A percentile compares a stretch with the other conserved stretches of the same genome.
Evolutionary conservation across 768 basidiomycete species (phyloP).

Genomic region (Piloderma croceum): DNA sequence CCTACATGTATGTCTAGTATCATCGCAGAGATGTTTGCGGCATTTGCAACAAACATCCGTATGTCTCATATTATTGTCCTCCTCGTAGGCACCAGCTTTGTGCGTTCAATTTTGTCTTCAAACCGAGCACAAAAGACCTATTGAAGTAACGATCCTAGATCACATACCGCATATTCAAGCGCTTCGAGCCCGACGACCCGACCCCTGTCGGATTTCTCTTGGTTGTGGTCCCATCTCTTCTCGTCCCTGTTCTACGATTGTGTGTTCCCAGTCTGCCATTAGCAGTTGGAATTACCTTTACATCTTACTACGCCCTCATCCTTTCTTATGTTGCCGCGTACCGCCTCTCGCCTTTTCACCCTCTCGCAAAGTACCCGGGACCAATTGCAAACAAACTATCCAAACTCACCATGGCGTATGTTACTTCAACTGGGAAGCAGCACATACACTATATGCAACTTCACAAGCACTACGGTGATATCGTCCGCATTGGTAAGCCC

Average conservation of each 20-base stretch:
- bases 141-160: too few species aligned
- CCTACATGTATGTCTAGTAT: too few species aligned
- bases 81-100: too few species aligned
- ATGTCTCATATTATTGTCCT: too few species aligned
- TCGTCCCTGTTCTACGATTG: constrained; percentile 6
- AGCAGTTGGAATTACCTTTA: not conserved
- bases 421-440: not conserved
- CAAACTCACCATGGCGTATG: constrained; percentile 32
- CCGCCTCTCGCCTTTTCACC: constrained; percentile 34
- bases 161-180: not conserved
- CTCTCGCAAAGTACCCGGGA: constrained; percentile 31
- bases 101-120: too few species aligned
- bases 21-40: too few species aligned
- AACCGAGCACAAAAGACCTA: too few species aligned
- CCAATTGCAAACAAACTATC: constrained; percentile 29
- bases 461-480: constrained; percentile 51
- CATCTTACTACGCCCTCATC: constrained; percentile 8
- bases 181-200: not conserved
- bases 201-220: not conserved
- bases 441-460: constrained; percentile 40
- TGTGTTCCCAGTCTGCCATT: too few species aligned
- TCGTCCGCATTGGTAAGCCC: constrained; percentile 50
- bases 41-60: too few species aligned
- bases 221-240: not conserved
- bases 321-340: constrained; percentile 27